Percentiles rank a stretch among this genome's conserved stretches.
phyloP scores from a whole-genome alignment of 1,284 basidiomycete genomes.

The Heterobasidion parviporum region DNA sequence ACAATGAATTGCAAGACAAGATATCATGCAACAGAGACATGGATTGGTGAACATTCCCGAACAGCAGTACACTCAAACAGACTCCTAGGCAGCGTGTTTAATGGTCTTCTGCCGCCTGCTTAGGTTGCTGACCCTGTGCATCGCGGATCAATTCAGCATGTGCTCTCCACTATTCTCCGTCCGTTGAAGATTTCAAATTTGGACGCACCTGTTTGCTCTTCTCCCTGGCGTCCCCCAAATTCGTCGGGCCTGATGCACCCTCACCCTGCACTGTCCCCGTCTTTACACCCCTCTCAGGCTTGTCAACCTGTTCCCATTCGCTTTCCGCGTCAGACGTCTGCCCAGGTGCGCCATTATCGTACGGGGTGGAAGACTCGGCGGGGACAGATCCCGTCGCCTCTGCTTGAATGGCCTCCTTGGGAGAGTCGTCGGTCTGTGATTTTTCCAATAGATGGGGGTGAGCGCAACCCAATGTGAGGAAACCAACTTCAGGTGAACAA shows the following conservation, averaged over 20 bases:
- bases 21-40: no score
- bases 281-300: conserved; percentile 6
- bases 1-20: no score
- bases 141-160: neutral
- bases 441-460: neutral
- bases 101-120: neutral
- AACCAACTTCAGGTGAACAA: no score
- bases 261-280: conserved; percentile 6
- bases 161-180: neutral
- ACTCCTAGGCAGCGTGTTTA: neutral
- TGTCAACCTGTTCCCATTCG: conserved; percentile 6
- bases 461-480: neutral
- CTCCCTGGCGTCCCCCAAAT: conserved; percentile 2
- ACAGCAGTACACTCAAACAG: no score
- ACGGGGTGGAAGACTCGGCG: neutral
- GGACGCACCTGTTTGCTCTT: conserved; percentile 5
- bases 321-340: conserved; percentile 8
- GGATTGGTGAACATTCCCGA: no score
- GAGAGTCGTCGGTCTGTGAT: conserved; percentile 9
- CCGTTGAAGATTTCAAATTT: neutral
- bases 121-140: neutral
- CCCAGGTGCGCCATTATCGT: conserved; percentile 3
- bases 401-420: conserved; percentile 10
- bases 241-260: conserved; percentile 4
- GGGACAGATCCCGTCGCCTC: conserved; percentile 6